phyloP scores from a whole-genome alignment of 2,329 filamentous ascomycete genomes.

The Diaporthe aspalathi region DNA sequence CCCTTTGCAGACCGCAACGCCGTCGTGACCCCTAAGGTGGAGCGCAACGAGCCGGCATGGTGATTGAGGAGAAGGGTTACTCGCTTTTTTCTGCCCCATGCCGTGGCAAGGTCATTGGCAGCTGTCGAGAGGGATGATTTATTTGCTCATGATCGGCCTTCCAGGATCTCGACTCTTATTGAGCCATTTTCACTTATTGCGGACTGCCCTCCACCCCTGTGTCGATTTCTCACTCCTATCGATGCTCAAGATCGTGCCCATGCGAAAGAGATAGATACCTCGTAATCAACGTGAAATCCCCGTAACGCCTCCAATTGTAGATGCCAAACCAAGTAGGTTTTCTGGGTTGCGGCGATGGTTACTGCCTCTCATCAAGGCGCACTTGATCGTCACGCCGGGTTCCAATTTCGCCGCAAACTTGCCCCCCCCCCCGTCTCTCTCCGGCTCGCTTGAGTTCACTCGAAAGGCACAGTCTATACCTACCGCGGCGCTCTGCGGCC shows the following conservation, averaged over 20 bases:
- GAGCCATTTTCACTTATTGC: background rate
- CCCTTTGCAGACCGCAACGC: slow-evolving; percentile 89
- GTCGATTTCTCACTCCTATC: background rate
- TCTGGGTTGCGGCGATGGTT: background rate
- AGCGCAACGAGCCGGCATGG: slow-evolving; percentile 53
- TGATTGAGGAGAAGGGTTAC: slow-evolving; percentile 36
- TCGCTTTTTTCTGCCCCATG: background rate
- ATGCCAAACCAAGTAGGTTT: background rate
- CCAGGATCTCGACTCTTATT: background rate
- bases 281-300: background rate
- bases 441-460: background rate
- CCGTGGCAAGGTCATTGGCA: background rate
- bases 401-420: background rate
- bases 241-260: slow-evolving; percentile 1
- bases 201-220: background rate
- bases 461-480: too few relatives aligned
- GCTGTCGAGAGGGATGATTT: background rate
- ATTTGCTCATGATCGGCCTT: background rate
- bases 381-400: background rate
- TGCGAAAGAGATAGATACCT: slow-evolving; percentile 21
- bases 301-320: too few relatives aligned
- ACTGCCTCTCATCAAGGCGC: background rate
- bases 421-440: background rate
- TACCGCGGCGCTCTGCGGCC: too few relatives aligned
- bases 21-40: slow-evolving; percentile 56